phyloP scores from a whole-genome alignment of 768 basidiomycete genomes.

The Dioszegia aurantiaca region DNA sequence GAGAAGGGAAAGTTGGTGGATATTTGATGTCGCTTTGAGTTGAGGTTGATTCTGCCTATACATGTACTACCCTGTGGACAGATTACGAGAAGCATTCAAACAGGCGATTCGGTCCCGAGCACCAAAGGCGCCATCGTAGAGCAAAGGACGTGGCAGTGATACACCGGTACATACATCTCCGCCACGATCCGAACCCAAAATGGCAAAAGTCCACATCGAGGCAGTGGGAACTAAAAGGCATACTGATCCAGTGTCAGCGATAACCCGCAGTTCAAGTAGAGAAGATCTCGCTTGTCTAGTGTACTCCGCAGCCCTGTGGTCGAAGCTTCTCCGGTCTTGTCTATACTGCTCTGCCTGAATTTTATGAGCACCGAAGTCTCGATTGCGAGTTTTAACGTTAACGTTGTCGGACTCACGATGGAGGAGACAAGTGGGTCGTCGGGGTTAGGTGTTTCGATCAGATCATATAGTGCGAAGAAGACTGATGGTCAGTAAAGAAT shows the following conservation, averaged over 20 bases:
- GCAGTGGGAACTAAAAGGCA: too few species aligned
- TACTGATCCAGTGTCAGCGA: neutral
- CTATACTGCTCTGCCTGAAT: constrained; percentile 45
- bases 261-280: neutral
- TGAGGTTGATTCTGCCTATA: too few species aligned
- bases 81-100: too few species aligned
- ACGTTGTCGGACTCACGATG: constrained; percentile 36
- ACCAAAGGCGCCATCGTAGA: too few species aligned
- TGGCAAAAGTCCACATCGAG: too few species aligned
- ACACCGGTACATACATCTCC: too few species aligned
- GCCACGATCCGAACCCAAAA: too few species aligned
- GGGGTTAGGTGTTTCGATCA: constrained; percentile 50
- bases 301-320: constrained; percentile 43
- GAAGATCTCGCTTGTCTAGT: constrained; percentile 32
- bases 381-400: neutral
- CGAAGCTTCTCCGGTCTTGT: constrained; percentile 38
- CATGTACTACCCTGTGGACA: too few species aligned
- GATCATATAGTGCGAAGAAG: constrained; percentile 47
- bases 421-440: constrained; percentile 53
- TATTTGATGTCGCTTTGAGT: too few species aligned
- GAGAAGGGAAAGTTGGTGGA: neutral
- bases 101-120: too few species aligned
- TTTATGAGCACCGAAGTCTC: neutral
- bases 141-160: too few species aligned
- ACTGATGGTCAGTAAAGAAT: too few species aligned